Evolutionary conservation across 176 grass and related monocot species (phyloP).

Genomic region (Triticum timopheevii): DNA sequence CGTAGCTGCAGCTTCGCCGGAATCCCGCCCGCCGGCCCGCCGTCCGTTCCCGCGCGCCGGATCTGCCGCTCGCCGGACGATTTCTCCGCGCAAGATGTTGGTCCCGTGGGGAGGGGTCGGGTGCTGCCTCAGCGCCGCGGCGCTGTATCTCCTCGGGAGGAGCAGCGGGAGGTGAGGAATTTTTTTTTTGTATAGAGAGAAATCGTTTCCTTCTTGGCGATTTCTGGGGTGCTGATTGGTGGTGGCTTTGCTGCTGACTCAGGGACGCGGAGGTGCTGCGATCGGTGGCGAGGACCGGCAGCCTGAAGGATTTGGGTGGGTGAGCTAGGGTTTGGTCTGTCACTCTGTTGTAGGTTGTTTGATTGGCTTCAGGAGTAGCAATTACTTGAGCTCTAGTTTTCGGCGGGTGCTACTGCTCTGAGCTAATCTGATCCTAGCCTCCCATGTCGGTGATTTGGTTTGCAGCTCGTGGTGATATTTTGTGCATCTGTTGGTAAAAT

Average conservation of each 20-base stretch:
- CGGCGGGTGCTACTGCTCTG: background rate
- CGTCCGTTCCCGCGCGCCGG: background rate
- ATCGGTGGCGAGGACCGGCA: slow-evolving; percentile 70
- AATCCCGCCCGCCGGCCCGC: background rate
- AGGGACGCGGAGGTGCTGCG: slow-evolving; percentile 82
- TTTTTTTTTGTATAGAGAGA: background rate
- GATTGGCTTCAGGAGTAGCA: background rate
- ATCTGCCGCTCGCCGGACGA: background rate
- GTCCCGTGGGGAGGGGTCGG: slow-evolving; percentile 89
- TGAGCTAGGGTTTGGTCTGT: slow-evolving; percentile 33
- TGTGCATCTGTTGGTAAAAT: background rate
- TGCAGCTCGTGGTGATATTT: background rate
- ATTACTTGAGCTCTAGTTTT: background rate
- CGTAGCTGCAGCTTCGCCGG: background rate
- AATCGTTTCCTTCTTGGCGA: background rate
- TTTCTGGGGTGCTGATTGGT: background rate
- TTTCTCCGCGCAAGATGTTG: slow-evolving; percentile 33
- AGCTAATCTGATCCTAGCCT: background rate
- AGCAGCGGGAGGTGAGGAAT: slow-evolving; percentile 75
- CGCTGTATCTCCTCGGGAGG: slow-evolving; percentile 84
- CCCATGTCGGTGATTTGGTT: background rate
- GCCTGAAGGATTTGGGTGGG: slow-evolving; percentile 93
- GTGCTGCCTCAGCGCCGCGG: slow-evolving; percentile 85
- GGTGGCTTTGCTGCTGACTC: background rate
- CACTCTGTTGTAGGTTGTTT: background rate